phyloP scores from a whole-genome alignment of 202 grass and related monocot species.

The Hordeum pubiflorum region DNA sequence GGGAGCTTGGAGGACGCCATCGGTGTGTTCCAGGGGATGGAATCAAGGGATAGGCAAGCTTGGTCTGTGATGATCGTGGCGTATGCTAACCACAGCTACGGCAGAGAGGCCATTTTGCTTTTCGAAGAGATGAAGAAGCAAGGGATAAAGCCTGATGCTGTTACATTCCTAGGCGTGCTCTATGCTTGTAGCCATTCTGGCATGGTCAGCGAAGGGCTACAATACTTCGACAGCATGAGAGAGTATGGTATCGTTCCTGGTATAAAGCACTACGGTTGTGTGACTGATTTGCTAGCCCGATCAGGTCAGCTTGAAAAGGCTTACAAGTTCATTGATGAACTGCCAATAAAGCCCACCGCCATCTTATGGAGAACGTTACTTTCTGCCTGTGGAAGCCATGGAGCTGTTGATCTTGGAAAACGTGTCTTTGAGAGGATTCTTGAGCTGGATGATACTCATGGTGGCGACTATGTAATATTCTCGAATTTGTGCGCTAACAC shows the following conservation, averaged over 20 bases:
- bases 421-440: slow-evolving; percentile 62
- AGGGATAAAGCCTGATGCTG: slow-evolving; percentile 51
- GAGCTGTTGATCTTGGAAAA: slow-evolving; percentile 37
- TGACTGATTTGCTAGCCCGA: slow-evolving; percentile 64
- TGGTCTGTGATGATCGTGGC: slow-evolving; percentile 75
- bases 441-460: slow-evolving; percentile 67
- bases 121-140: slow-evolving; percentile 63
- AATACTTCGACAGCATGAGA: slow-evolving; percentile 53
- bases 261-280: slow-evolving; percentile 67
- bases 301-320: slow-evolving; percentile 53
- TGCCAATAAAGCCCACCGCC: slow-evolving; percentile 54
- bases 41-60: slow-evolving; percentile 51
- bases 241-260: slow-evolving; percentile 38
- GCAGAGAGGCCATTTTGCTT: slow-evolving; percentile 38
- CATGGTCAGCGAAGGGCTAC: slow-evolving; percentile 52
- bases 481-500: slow-evolving; percentile 65
- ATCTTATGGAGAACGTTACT: slow-evolving; percentile 66
- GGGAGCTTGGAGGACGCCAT: slow-evolving; percentile 69
- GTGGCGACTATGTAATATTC: slow-evolving; percentile 65
- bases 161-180: slow-evolving; percentile 54
- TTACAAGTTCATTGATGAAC: slow-evolving; percentile 53
- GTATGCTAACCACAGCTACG: slow-evolving; percentile 45
- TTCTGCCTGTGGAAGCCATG: slow-evolving; percentile 53
- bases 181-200: slow-evolving; percentile 75
- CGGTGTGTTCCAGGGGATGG: slow-evolving; percentile 45